A percentile compares a stretch with the other conserved stretches of the same genome.
phyloP scores from a whole-genome alignment of 2,329 filamentous ascomycete species.

The Aureobasidium zeae region DNA sequence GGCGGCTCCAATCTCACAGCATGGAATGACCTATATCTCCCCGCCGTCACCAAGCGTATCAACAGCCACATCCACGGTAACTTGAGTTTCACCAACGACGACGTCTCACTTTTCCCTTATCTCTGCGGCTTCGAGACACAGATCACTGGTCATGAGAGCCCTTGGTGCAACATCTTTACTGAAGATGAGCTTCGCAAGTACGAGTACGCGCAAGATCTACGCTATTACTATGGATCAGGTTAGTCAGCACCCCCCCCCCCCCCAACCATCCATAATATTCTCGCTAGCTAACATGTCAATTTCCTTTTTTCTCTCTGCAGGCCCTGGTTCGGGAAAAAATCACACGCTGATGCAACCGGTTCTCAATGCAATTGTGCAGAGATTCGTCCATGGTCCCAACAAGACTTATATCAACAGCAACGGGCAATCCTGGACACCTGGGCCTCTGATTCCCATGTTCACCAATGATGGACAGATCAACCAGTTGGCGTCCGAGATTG shows the following conservation, averaged over 20 bases:
- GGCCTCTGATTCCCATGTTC: conserved; percentile 52
- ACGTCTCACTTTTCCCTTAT: conserved; percentile 53
- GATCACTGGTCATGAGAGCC: conserved; percentile 49
- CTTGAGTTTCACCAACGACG: conserved; percentile 38
- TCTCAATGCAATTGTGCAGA: conserved; percentile 44
- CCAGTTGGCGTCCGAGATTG: conserved; percentile 50
- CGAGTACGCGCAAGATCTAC: conserved; percentile 57
- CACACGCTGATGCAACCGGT: conserved; percentile 54
- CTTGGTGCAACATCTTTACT: conserved; percentile 53
- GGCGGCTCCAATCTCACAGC: conserved; percentile 38
- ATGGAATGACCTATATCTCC: conserved; percentile 46
- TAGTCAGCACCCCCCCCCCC: too few species aligned
- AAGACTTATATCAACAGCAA: conserved; percentile 40
- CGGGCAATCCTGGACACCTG: conserved; percentile 41
- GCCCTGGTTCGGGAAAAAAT: conserved; percentile 47
- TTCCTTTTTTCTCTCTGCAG: conserved; percentile 35
- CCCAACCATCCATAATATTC: too few species aligned
- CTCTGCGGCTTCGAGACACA: conserved; percentile 61
- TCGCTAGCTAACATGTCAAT: background rate
- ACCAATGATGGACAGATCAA: conserved; percentile 58
- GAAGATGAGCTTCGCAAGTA: conserved; percentile 52
- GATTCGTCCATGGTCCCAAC: conserved; percentile 46
- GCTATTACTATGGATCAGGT: conserved; percentile 43
- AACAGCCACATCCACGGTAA: conserved; percentile 46
- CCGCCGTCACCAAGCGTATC: conserved; percentile 45